Evolutionary conservation across 179 eudicot genomes (phyloP).

Genomic region (Silene vulgaris): DNA sequence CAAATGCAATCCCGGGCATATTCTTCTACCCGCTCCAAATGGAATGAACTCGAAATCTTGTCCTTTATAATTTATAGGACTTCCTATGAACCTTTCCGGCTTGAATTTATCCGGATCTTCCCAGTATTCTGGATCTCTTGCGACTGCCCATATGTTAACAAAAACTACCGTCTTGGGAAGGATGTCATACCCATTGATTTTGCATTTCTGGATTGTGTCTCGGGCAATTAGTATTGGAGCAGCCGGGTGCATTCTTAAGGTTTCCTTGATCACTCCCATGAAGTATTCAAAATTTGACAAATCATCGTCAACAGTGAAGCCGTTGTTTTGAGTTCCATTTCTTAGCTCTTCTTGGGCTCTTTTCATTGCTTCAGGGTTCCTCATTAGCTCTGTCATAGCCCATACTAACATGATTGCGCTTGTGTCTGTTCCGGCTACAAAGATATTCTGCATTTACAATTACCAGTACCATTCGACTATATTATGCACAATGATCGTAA

Average conservation of each 20-base stretch:
- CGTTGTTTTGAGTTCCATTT: background rate
- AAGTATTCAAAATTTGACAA: slow-evolving; percentile 16
- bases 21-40: slow-evolving; percentile 31
- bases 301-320: slow-evolving; percentile 17
- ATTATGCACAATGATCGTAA: too few relatives aligned
- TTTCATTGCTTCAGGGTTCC: slow-evolving; percentile 16
- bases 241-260: slow-evolving; percentile 22
- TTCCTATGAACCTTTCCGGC: slow-evolving; percentile 32
- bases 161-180: slow-evolving; percentile 14
- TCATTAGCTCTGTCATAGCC: slow-evolving; percentile 16
- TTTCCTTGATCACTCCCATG: slow-evolving; percentile 26
- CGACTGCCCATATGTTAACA: slow-evolving; percentile 19
- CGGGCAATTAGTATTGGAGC: slow-evolving; percentile 15
- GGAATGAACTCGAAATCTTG: slow-evolving; percentile 30
- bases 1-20: slow-evolving; percentile 26
- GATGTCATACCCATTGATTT: slow-evolving; percentile 23
- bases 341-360: slow-evolving; percentile 21
- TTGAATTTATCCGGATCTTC: slow-evolving; percentile 18
- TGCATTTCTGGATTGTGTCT: slow-evolving; percentile 12
- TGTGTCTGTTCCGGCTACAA: slow-evolving; percentile 22
- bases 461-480: background rate
- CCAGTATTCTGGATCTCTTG: slow-evolving; percentile 23
- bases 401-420: slow-evolving; percentile 14
- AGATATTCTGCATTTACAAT: slow-evolving; percentile 11
- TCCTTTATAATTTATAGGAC: slow-evolving; percentile 20